Conservation (phyloP, 208 protist species). For the Trypanosoma melophagium region DNA sequence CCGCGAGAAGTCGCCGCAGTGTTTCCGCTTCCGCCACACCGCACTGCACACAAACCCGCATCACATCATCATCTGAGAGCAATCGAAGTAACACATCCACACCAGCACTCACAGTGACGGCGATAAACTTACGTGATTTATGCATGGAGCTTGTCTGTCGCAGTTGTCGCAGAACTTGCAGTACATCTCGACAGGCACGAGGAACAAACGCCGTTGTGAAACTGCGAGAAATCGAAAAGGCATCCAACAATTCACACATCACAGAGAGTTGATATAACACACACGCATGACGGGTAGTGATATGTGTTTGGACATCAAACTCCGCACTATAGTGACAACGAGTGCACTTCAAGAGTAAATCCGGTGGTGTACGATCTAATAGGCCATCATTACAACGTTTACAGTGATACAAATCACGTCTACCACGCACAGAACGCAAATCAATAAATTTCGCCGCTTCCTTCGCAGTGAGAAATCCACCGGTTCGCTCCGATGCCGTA, state of each 20-base stretch:
- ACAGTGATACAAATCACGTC: slow-evolving; percentile 52
- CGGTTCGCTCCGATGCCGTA: slow-evolving; percentile 25
- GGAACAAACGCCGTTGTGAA: slow-evolving; percentile 38
- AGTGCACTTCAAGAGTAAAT: slow-evolving; percentile 46
- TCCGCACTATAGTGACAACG: slow-evolving; percentile 79
- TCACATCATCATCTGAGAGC: slow-evolving; percentile 34
- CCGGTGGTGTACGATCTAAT: slow-evolving; percentile 31
- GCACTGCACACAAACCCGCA: slow-evolving; percentile 50
- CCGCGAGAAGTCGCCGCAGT: slow-evolving; percentile 37
- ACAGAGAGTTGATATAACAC: slow-evolving; percentile 64
- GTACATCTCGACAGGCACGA: slow-evolving; percentile 20
- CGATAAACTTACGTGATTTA: slow-evolving; percentile 36
- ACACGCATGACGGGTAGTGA: slow-evolving; percentile 48
- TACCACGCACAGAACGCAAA: slow-evolving; percentile 32
- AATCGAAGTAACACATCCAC: slow-evolving; percentile 42
- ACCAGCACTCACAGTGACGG: slow-evolving; percentile 45
- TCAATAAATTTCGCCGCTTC: slow-evolving; percentile 36
- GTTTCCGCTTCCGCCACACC: slow-evolving; percentile 38
- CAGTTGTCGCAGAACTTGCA: slow-evolving; percentile 41
- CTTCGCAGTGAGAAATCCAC: slow-evolving; percentile 21
- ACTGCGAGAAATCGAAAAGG: slow-evolving; percentile 49
- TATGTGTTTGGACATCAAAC: slow-evolving; percentile 48
- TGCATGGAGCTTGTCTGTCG: slow-evolving; percentile 10
- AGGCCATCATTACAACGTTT: slow-evolving; percentile 49
- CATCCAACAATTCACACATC: slow-evolving; percentile 49